A percentile compares a stretch with the other conserved stretches of the same genome.
Evolutionary conservation across 2,329 filamentous ascomycete genomes (phyloP).

Genomic region (Nemania sp.): DNA sequence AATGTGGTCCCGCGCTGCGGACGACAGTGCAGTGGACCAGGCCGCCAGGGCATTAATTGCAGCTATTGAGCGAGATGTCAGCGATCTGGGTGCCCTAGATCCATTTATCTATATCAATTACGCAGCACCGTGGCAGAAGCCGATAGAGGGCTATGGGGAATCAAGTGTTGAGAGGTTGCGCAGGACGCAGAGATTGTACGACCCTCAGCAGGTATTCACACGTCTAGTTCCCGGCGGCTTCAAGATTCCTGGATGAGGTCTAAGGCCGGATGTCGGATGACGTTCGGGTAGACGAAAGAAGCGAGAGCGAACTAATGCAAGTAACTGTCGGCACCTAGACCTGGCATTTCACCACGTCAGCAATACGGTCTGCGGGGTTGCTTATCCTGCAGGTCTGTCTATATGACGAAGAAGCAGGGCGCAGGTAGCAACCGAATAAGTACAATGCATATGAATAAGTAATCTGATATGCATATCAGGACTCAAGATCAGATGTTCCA

Average conservation of each 20-base stretch:
- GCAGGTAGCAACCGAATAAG: no score
- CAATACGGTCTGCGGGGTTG: no score
- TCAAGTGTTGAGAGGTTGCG: slow-evolving; percentile 2
- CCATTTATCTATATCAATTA: slow-evolving; percentile 16
- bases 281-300: no score
- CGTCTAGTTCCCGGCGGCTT: slow-evolving; percentile 10
- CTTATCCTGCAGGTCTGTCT: no score
- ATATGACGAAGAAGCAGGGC: no score
- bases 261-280: no score
- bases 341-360: no score
- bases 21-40: not conserved
- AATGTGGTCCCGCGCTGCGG: not conserved
- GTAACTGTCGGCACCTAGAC: no score
- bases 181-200: not conserved
- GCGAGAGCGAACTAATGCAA: no score
- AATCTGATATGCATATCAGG: no score
- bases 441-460: no score
- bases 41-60: not conserved
- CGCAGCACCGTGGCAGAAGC: slow-evolving; percentile 5
- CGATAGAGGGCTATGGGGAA: slow-evolving; percentile 5
- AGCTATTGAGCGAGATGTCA: not conserved
- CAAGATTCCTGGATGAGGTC: not conserved
- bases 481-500: no score
- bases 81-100: not conserved
- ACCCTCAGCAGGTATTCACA: slow-evolving; percentile 11